phyloP scores from a whole-genome alignment of 1,139 yeast genomes.

The Magnusiomyces sp. region DNA sequence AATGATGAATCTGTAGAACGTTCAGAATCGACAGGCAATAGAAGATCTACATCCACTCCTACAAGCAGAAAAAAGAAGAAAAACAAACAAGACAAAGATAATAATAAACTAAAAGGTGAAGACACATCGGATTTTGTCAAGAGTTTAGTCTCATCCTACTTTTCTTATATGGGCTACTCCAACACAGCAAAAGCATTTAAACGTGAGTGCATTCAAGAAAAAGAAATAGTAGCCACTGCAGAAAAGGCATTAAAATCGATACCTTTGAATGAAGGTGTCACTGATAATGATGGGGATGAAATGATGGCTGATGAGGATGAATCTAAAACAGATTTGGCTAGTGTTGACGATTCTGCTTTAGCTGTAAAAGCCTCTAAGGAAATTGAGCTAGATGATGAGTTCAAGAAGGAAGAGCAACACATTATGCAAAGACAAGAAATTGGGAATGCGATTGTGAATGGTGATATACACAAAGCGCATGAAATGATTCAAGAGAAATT shows the following conservation, averaged over 20 bases:
- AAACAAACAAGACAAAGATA: too few species aligned
- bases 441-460: constrained; percentile 38
- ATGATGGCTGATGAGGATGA: constrained; percentile 22
- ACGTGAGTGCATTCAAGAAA: constrained; percentile 26
- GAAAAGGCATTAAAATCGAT: too few species aligned
- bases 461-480: constrained; percentile 44
- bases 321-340: constrained; percentile 19
- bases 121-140: constrained; percentile 42
- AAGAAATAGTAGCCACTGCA: neutral
- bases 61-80: neutral
- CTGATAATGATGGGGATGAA: constrained; percentile 9
- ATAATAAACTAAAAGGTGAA: neutral
- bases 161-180: constrained; percentile 64
- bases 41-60: neutral
- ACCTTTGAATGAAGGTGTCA: constrained; percentile 5
- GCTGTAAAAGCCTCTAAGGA: too few species aligned
- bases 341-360: too few species aligned
- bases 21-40: neutral
- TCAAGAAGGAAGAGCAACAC: constrained; percentile 28
- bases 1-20: constrained; percentile 6
- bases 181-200: constrained; percentile 59
- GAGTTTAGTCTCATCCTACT: constrained; percentile 55
- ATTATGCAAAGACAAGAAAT: constrained; percentile 45
- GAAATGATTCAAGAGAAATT: constrained; percentile 38
- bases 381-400: too few species aligned